These are phyloP conservation scores for Penicillium expansum DNA, from an alignment of 2,329 filamentous ascomycete species.

Conservation along the genomic window DNA sequence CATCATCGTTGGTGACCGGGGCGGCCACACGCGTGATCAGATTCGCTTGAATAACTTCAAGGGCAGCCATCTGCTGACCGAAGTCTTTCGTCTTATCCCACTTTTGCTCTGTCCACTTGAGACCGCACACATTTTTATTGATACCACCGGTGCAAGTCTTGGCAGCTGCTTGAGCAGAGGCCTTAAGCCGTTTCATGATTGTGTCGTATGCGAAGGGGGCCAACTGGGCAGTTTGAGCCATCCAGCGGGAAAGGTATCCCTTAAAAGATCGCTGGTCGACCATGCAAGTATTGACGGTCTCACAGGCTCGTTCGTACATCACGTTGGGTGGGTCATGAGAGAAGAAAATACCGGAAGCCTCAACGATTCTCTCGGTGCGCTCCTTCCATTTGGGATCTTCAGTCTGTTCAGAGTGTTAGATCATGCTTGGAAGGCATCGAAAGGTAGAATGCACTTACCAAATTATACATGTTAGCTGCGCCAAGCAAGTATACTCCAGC, in stretches of 20 bases:
- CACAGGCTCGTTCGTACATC: slow-evolving; percentile 61
- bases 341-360: slow-evolving; percentile 53
- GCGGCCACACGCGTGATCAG: slow-evolving; percentile 31
- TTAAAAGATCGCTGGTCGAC: slow-evolving; percentile 66
- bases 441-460: slow-evolving; percentile 30
- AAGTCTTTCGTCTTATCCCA: slow-evolving; percentile 40
- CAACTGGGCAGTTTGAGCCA: slow-evolving; percentile 56
- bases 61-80: slow-evolving; percentile 42
- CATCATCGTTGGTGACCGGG: slow-evolving; percentile 31
- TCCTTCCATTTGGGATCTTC: slow-evolving; percentile 52
- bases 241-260: slow-evolving; percentile 62
- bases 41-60: slow-evolving; percentile 37
- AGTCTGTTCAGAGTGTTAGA: slow-evolving; percentile 28
- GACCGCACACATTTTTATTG: slow-evolving; percentile 38
- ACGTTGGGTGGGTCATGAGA: slow-evolving; percentile 44
- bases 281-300: slow-evolving; percentile 55
- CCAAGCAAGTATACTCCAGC: slow-evolving; percentile 55
- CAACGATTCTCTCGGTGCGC: slow-evolving; percentile 53
- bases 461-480: slow-evolving; percentile 57
- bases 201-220: slow-evolving; percentile 54
- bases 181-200: slow-evolving; percentile 53
- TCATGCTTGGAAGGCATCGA: neutral
- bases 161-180: slow-evolving; percentile 56
- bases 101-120: slow-evolving; percentile 40
- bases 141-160: slow-evolving; percentile 52